phyloP scores from a whole-genome alignment of 2,329 filamentous ascomycete genomes.

The Scedosporium dehoogii region DNA sequence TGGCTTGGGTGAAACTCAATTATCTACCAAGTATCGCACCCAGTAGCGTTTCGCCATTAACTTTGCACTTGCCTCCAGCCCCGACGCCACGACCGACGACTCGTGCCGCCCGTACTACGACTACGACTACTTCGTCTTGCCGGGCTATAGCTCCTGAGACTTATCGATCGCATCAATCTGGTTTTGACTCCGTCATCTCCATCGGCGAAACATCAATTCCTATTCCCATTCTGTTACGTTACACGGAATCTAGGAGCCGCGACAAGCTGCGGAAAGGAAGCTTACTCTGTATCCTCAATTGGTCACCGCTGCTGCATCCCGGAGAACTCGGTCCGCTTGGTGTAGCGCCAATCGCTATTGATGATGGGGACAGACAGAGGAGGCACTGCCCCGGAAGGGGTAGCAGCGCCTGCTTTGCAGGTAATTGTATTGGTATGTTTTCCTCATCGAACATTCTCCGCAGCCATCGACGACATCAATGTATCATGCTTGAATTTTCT shows the following conservation, averaged over 20 bases:
- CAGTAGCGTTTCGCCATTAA: not conserved
- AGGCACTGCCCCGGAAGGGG: not conserved
- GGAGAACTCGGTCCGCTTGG: not conserved
- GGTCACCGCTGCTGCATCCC: not conserved
- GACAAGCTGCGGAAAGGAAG: not conserved
- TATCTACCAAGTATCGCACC: not conserved
- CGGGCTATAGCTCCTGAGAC: not conserved
- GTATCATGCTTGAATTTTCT: not conserved
- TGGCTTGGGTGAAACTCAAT: not conserved
- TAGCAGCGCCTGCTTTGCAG: slow-evolving; percentile 47
- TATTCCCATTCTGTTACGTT: not conserved
- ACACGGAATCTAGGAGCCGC: not conserved
- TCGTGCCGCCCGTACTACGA: too few species aligned
- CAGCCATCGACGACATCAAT: not conserved
- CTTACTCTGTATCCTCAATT: not conserved
- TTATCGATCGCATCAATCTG: not conserved
- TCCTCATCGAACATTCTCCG: not conserved
- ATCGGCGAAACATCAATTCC: not conserved
- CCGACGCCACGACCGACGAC: not conserved
- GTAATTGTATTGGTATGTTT: slow-evolving; percentile 63
- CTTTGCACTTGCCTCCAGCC: not conserved
- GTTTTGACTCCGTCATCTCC: not conserved
- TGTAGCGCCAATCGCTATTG: not conserved
- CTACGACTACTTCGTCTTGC: too few species aligned
- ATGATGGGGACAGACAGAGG: slow-evolving; percentile 2